phyloP scores from a whole-genome alignment of 306 rosid genomes.

The Castanopsis chinensis region DNA sequence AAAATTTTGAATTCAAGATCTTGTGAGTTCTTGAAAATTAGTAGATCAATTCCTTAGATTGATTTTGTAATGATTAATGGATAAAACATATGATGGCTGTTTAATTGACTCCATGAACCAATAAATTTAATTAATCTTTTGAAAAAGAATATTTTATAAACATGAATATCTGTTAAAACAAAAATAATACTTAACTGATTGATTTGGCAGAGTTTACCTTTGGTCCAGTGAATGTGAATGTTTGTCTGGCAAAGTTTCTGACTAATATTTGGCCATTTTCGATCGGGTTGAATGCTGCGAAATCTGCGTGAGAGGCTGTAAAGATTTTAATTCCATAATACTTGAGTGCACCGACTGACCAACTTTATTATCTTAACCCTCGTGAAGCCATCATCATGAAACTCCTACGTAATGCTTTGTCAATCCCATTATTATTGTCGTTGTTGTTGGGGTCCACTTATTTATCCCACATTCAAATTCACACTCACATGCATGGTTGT shows the following conservation, averaged over 20 bases:
- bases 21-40: too few species aligned
- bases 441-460: neutral
- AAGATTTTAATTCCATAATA: constrained; percentile 31
- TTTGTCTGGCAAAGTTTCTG: constrained; percentile 24
- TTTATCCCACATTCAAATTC: neutral
- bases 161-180: too few species aligned
- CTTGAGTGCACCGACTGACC: constrained; percentile 43
- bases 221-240: constrained; percentile 24
- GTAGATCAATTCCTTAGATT: too few species aligned
- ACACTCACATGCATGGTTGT: neutral
- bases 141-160: too few species aligned
- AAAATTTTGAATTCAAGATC: too few species aligned
- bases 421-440: constrained; percentile 21
- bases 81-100: too few species aligned
- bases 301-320: neutral
- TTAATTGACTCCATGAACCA: too few species aligned
- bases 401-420: constrained; percentile 30
- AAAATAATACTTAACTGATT: neutral
- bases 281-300: constrained; percentile 2
- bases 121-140: too few species aligned
- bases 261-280: constrained; percentile 2
- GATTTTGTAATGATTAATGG: neutral
- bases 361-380: constrained; percentile 34
- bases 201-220: neutral
- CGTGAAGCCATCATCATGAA: constrained; percentile 64